These are phyloP conservation scores for Hyphopichia fennica DNA, from an alignment of 1,139 yeast species.

Conservation along the genomic window DNA sequence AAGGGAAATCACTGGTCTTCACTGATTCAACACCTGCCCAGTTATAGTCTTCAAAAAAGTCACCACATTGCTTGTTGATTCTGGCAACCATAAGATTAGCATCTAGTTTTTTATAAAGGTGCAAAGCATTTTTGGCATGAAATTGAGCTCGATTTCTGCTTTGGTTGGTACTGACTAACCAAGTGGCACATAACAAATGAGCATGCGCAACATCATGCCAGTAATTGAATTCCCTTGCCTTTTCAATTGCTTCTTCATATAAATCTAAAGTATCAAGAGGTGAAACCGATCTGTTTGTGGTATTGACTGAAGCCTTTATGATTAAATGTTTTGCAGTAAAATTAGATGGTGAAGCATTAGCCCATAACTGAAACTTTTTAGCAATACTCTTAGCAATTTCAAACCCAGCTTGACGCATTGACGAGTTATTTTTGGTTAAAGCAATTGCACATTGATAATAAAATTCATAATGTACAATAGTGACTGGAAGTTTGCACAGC, in stretches of 20 bases:
- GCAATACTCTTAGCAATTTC: slow-evolving; percentile 13
- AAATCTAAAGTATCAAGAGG: slow-evolving; percentile 42
- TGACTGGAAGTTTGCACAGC: slow-evolving; percentile 20
- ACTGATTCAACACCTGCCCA: slow-evolving; percentile 32
- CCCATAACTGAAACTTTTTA: slow-evolving; percentile 32
- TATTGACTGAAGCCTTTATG: slow-evolving; percentile 30
- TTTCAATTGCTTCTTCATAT: slow-evolving; percentile 48
- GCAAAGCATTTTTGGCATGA: slow-evolving; percentile 21
- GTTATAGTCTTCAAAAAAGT: slow-evolving; percentile 19
- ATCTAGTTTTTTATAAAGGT: slow-evolving; percentile 19
- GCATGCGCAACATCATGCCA: slow-evolving; percentile 45
- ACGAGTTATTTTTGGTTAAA: slow-evolving; percentile 10
- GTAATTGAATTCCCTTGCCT: slow-evolving; percentile 28
- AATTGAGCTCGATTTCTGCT: slow-evolving; percentile 15
- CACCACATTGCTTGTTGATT: slow-evolving; percentile 17
- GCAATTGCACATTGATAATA: slow-evolving; percentile 18
- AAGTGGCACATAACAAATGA: slow-evolving; percentile 46
- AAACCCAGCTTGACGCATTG: slow-evolving; percentile 4
- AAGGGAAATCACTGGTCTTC: neutral
- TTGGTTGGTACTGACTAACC: slow-evolving; percentile 37
- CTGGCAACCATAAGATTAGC: slow-evolving; percentile 11
- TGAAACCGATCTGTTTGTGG: slow-evolving; percentile 17
- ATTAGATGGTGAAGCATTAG: slow-evolving; percentile 32
- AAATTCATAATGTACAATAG: slow-evolving; percentile 25
- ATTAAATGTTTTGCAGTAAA: slow-evolving; percentile 36